These are phyloP conservation scores for Talaromyces marneffei DNA, from an alignment of 2,329 filamentous ascomycete species.

Conservation along the genomic window DNA sequence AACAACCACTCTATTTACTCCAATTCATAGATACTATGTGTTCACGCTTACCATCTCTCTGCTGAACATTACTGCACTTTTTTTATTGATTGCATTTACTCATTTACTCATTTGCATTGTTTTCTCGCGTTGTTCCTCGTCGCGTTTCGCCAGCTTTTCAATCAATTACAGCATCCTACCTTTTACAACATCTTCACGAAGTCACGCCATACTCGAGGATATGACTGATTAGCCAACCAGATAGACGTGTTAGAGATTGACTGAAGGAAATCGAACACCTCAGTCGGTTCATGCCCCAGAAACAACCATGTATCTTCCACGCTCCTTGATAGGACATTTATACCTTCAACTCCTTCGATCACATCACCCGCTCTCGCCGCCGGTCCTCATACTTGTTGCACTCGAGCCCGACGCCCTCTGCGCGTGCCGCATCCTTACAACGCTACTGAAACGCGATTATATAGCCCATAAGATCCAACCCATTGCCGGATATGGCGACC, in stretches of 20 bases:
- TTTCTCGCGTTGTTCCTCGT: not conserved
- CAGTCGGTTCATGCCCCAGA: not conserved
- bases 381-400: conserved; percentile 83
- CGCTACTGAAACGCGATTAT: conserved; percentile 93
- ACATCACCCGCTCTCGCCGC: conserved; percentile 82
- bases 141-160: not conserved
- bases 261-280: not conserved
- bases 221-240: not conserved
- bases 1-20: not conserved
- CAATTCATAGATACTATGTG: not conserved
- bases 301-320: conserved; percentile 81
- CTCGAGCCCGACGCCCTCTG: conserved; percentile 94
- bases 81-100: not conserved
- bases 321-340: conserved; percentile 79
- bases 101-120: not conserved
- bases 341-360: conserved; percentile 83
- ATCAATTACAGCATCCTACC: not conserved
- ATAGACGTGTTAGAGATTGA: not conserved
- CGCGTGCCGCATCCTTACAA: conserved; percentile 87
- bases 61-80: not conserved
- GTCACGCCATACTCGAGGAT: conserved; percentile 1
- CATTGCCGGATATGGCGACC: conserved; percentile 84
- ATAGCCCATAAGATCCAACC: conserved; percentile 97
- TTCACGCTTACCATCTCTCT: not conserved
- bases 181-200: not conserved